Evolutionary conservation across 306 rosid species (phyloP), one percentile per base, ranked within the genome.

Genomic region (Senna siamea): DNA sequence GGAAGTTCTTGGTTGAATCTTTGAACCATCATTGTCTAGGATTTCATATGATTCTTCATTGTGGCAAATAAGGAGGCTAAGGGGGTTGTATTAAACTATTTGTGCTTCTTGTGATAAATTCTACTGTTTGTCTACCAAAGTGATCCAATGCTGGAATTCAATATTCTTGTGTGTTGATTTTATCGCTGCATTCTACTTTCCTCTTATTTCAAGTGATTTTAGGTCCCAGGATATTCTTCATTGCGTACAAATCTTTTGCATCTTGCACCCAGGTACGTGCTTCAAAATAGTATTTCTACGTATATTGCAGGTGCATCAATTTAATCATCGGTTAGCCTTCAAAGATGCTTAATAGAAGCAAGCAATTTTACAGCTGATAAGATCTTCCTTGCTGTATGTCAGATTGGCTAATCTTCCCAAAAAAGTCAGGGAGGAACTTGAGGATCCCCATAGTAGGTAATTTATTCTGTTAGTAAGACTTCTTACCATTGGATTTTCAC

Each of bases 361-460:
- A 51, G 63, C 23, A 63, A 51, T 69, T 28, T 73, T 38, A 43
- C 73, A 65, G 15, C 35, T 70, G 53, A 64, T 67, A 64, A 40
- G 51, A 40, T 54, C 70, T 66, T 73, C 67, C 7, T 63, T 20
- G 54, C 32, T 32, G 65, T 19, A 52, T 59, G 22, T 65, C 71
- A 93, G 98, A 82, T 82, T 93, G 81, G 96, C 93, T 26, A 83
- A 73, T 81, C 86, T 89, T 70, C 96, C 97, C 4, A 75, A 88
- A 78, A 87, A 89, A 74, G 89, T 72, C 80, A 94, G 84, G 84
- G 86, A 87, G 82, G 83, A 80, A 54, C 91, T 94, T 47, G 97
- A 91, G 82, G 97, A 94, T 77, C 96, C 96, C 80, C 70, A 70
- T 46, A 89, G 92, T 66, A 89, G 95, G 97, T 94, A 89, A 79